A percentile compares a stretch with the other conserved stretches of the same genome.
Evolutionary conservation across 768 basidiomycete species (phyloP).

Genomic region (Amanita exitialis): DNA sequence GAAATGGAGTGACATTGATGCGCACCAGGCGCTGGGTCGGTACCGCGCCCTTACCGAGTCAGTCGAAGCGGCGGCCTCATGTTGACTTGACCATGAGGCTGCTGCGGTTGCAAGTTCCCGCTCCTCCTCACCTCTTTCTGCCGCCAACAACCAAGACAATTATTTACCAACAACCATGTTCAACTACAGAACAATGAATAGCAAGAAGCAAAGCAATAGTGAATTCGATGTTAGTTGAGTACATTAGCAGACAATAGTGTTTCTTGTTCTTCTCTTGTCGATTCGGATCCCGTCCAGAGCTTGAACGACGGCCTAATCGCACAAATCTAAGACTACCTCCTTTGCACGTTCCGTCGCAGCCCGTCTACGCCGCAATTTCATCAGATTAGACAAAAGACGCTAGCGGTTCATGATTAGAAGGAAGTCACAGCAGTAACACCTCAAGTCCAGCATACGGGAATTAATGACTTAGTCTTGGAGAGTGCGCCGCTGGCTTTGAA

Average conservation of each 20-base stretch:
- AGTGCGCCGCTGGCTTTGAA: neutral
- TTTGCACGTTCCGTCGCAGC: neutral
- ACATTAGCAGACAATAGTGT: neutral
- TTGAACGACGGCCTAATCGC: neutral
- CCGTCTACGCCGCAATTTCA: neutral
- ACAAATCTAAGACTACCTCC: neutral
- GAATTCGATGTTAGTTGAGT: neutral
- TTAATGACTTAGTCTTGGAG: neutral
- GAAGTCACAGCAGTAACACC: neutral
- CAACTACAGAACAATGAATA: neutral
- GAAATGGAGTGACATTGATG: neutral
- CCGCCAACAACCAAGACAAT: neutral
- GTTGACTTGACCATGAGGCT: neutral
- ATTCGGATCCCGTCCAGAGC: neutral
- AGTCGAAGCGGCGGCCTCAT: constrained; percentile 3
- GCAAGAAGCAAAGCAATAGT: neutral
- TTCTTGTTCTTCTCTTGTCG: neutral
- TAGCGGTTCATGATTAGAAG: neutral
- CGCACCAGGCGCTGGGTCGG: neutral
- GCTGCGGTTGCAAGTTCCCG: neutral
- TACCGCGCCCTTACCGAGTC: constrained; percentile 3
- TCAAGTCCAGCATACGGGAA: neutral
- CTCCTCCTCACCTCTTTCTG: neutral
- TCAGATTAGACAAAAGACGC: neutral
- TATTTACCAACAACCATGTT: too few species aligned